These are phyloP conservation scores for Yamadazyma takamatsuzukensis DNA, from an alignment of 805 yeast genomes.

Conservation along the genomic window DNA sequence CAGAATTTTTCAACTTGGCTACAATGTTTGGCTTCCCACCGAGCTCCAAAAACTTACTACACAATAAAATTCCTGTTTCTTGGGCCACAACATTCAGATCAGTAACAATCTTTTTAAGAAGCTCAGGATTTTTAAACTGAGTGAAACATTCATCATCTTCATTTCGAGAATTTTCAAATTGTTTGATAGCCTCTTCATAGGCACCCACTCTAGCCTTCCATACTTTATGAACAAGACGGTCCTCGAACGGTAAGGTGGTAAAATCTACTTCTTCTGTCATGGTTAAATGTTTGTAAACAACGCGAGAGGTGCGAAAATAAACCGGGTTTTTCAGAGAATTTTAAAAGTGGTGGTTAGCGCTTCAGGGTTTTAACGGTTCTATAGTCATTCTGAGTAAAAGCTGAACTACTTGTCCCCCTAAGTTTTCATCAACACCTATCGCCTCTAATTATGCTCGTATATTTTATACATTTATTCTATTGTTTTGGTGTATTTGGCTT, in stretches of 20 bases:
- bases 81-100: constrained; percentile 92
- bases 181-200: constrained; percentile 60
- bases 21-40: constrained; percentile 47
- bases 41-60: constrained; percentile 51
- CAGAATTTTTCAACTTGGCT: constrained; percentile 35
- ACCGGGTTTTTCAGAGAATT: too few species aligned
- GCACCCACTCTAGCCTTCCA: constrained; percentile 89
- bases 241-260: constrained; percentile 59
- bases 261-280: constrained; percentile 51
- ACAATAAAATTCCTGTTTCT: constrained; percentile 66
- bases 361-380: too few species aligned
- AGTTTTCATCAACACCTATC: too few species aligned
- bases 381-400: too few species aligned
- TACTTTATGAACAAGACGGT: constrained; percentile 60
- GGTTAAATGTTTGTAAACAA: constrained; percentile 5
- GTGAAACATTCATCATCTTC: constrained; percentile 56
- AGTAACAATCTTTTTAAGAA: constrained; percentile 54
- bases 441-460: too few species aligned
- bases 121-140: constrained; percentile 51
- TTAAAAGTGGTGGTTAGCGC: too few species aligned
- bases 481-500: constrained; percentile 29
- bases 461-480: neutral
- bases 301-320: neutral
- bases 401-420: too few species aligned
- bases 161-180: constrained; percentile 51